Evolutionary conservation across 129 eudicot species (phyloP), one percentile per base, ranked within the genome.

Genomic region (Tagetes patula): DNA sequence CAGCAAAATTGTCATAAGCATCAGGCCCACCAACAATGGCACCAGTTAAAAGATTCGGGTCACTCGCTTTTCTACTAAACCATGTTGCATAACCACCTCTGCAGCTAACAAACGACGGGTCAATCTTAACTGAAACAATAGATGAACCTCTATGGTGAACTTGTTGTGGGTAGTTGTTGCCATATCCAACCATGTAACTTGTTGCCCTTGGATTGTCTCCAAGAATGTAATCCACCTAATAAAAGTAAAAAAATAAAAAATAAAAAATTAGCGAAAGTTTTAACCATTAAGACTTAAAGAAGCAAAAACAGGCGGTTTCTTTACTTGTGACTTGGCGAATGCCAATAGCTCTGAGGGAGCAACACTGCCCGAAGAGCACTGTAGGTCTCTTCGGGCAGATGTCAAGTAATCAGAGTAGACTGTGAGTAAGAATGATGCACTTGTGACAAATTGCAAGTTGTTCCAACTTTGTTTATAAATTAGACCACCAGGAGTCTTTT

Each of bases 11-110:
- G 77, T 93, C 98, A 66, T 93, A 90, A 31, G 92, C 95, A 81
- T 87, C 95, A 14, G 98, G 98, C 6, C 98, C 98, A 42, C 98
- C 98, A 81, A 93, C 98, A 80, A 87, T 79, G 27, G 98, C 98
- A 53, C 98, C 98, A 27, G 85, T 78, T 12, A 93, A 85, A 34
- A 84, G 79, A 75, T 93, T 93, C 0, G 96, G 98, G 71, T 93
- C 96, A 33, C 88, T 86, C 1, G 85, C 91, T 79, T 84, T 84
- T 78, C 87, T 78, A 82, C 82, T 83, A 46, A 73, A 93, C 98
- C 98, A 93, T 3, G 95, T 85, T 42, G 91, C 96, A 73, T 93
- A 93, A 33, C 98, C 98, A 46, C 90, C 96, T 42, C 96, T 75
- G 77, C 96, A 93, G 70, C 78, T 86, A 30, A 87, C 88, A 4